phyloP scores from a whole-genome alignment of 805 yeast genomes.

The Kazachstania kunashirensis region DNA sequence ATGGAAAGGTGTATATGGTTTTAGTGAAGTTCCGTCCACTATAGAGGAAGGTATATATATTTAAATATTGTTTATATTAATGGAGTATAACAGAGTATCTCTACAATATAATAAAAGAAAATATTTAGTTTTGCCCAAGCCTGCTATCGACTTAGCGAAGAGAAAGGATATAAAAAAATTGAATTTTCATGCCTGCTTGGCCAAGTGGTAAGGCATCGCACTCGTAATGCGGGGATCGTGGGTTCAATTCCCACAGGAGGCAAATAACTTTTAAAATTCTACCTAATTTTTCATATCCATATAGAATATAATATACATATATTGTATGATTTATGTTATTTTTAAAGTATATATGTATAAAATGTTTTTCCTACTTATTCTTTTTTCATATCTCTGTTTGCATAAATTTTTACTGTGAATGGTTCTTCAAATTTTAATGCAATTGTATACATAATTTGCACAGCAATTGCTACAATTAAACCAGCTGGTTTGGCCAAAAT shows the following conservation, averaged over 20 bases:
- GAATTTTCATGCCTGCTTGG: slow-evolving; percentile 37
- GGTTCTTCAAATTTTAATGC: slow-evolving; percentile 93
- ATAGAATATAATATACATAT: not conserved
- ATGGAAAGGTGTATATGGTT: slow-evolving; percentile 83
- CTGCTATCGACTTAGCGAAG: too few species aligned
- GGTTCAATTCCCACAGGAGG: slow-evolving; percentile 49
- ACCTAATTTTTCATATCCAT: too few species aligned
- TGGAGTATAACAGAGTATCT: not conserved
- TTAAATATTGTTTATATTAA: slow-evolving; percentile 8
- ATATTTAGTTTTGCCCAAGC: too few species aligned
- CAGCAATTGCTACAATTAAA: slow-evolving; percentile 57
- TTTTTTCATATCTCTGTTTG: slow-evolving; percentile 44
- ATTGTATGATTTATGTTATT: slow-evolving; percentile 1
- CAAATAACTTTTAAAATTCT: slow-evolving; percentile 27
- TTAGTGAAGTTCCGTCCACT: slow-evolving; percentile 52
- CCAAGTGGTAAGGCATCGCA: slow-evolving; percentile 52
- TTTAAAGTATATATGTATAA: not conserved
- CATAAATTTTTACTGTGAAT: slow-evolving; percentile 84
- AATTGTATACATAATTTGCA: slow-evolving; percentile 68
- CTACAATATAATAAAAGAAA: too few species aligned
- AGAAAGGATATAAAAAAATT: too few species aligned
- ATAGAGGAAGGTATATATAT: slow-evolving; percentile 65
- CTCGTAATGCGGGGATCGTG: slow-evolving; percentile 51
- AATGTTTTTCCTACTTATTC: slow-evolving; percentile 13
- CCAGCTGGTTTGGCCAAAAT: slow-evolving; percentile 90